phyloP scores from a whole-genome alignment of 2,329 filamentous ascomycete species.

The Colletotrichum costaricense region DNA sequence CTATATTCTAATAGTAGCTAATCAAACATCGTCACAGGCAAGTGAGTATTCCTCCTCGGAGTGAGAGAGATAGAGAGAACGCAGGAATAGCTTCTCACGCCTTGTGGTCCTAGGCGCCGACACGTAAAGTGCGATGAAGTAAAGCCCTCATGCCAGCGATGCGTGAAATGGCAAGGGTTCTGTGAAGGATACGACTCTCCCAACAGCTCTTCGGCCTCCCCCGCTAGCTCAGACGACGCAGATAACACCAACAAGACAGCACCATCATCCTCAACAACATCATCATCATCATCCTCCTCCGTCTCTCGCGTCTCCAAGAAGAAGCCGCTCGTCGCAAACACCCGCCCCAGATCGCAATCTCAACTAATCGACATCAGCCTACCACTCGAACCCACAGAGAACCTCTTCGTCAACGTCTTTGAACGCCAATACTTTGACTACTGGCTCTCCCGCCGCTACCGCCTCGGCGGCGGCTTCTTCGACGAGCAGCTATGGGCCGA shows the following conservation, averaged over 20 bases:
- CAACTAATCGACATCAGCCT: neutral
- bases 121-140: conserved; percentile 51
- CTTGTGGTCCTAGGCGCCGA: conserved; percentile 40
- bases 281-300: fast-evolving
- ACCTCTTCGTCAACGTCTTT: conserved; percentile 33
- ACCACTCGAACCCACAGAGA: neutral
- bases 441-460: conserved; percentile 39
- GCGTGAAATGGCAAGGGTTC: conserved; percentile 48
- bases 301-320: neutral
- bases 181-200: conserved; percentile 45
- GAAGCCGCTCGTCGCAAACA: neutral
- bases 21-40: conserved; percentile 37
- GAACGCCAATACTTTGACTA: conserved; percentile 43
- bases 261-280: no score
- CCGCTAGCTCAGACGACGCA: neutral
- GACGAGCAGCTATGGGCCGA: conserved; percentile 48
- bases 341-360: neutral
- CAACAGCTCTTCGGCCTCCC: neutral
- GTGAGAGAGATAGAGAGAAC: neutral
- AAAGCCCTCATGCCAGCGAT: conserved; percentile 48
- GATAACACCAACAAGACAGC: neutral
- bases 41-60: conserved; percentile 37
- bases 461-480: conserved; percentile 45
- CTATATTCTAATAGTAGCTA: neutral
- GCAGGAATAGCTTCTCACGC: conserved; percentile 3